These are phyloP conservation scores for Macaranga tanarius DNA, from an alignment of 441 rosid species.

Conservation along the genomic window DNA sequence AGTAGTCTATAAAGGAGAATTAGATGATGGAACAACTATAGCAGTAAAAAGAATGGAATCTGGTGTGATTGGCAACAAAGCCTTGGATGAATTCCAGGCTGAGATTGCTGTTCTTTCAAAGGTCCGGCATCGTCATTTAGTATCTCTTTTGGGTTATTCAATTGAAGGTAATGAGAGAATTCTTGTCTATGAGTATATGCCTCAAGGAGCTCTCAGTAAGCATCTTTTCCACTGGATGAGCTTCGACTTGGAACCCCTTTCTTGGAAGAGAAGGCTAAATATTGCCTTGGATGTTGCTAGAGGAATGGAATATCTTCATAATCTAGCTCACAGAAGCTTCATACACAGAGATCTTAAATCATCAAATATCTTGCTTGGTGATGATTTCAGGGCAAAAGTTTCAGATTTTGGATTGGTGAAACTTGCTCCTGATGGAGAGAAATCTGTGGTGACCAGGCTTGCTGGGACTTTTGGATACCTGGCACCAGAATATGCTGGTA, in stretches of 20 bases:
- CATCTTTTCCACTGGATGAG: slow-evolving; percentile 76
- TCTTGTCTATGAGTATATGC: slow-evolving; percentile 72
- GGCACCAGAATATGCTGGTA: slow-evolving; percentile 87
- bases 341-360: slow-evolving; percentile 83
- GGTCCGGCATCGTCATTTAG: slow-evolving; percentile 72
- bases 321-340: slow-evolving; percentile 68
- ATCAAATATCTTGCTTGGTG: slow-evolving; percentile 71
- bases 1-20: slow-evolving; percentile 68
- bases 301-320: slow-evolving; percentile 79
- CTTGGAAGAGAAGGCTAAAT: slow-evolving; percentile 66
- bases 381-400: slow-evolving; percentile 73
- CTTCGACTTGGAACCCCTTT: slow-evolving; percentile 58
- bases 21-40: slow-evolving; percentile 67
- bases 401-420: slow-evolving; percentile 77
- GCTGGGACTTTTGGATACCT: slow-evolving; percentile 83
- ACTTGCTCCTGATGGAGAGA: slow-evolving; percentile 72
- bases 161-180: slow-evolving; percentile 61
- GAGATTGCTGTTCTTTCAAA: slow-evolving; percentile 76
- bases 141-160: slow-evolving; percentile 69
- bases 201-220: slow-evolving; percentile 73
- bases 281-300: slow-evolving; percentile 79
- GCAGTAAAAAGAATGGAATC: slow-evolving; percentile 82
- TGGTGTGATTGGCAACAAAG: slow-evolving; percentile 58
- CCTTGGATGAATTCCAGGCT: slow-evolving; percentile 60
- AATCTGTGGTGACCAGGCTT: slow-evolving; percentile 63